Evolutionary conservation across 805 yeast species (phyloP).

Genomic region (Hanseniaspora opuntiae): DNA sequence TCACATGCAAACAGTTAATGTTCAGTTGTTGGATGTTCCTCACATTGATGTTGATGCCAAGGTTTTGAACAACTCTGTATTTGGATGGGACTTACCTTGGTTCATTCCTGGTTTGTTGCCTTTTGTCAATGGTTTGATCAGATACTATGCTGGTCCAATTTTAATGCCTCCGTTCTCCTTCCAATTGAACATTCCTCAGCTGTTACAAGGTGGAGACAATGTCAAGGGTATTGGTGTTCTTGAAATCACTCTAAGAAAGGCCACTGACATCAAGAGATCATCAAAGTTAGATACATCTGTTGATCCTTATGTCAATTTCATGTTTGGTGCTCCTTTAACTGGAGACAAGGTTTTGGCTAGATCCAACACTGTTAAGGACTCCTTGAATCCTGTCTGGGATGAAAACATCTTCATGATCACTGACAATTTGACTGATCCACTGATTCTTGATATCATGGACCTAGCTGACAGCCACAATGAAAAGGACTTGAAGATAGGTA

Average conservation of each 20-base stretch:
- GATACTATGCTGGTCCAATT: constrained; percentile 79
- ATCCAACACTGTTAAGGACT: constrained; percentile 55
- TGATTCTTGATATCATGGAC: constrained; percentile 58
- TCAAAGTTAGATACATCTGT: constrained; percentile 59
- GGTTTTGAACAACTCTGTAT: constrained; percentile 60
- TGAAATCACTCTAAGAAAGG: constrained; percentile 52
- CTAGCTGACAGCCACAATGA: constrained; percentile 50
- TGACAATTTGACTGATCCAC: constrained; percentile 67
- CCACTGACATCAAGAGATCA: constrained; percentile 55
- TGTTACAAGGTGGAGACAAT: constrained; percentile 57
- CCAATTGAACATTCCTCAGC: constrained; percentile 82
- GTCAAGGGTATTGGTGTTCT: constrained; percentile 80
- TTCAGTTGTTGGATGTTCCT: constrained; percentile 77
- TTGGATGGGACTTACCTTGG: constrained; percentile 76
- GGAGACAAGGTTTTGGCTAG: constrained; percentile 29
- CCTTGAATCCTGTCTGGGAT: constrained; percentile 69
- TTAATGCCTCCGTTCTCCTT: constrained; percentile 80
- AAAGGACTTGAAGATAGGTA: constrained; percentile 72
- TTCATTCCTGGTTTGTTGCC: constrained; percentile 71
- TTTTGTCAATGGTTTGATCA: constrained; percentile 71
- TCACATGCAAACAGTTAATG: constrained; percentile 79
- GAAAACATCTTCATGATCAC: constrained; percentile 62
- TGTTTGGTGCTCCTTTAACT: constrained; percentile 36
- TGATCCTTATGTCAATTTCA: constrained; percentile 77
- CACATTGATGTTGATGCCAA: constrained; percentile 71